These are phyloP conservation scores for Quercus glauca DNA, from an alignment of 306 rosid species.

Conservation along the genomic window DNA sequence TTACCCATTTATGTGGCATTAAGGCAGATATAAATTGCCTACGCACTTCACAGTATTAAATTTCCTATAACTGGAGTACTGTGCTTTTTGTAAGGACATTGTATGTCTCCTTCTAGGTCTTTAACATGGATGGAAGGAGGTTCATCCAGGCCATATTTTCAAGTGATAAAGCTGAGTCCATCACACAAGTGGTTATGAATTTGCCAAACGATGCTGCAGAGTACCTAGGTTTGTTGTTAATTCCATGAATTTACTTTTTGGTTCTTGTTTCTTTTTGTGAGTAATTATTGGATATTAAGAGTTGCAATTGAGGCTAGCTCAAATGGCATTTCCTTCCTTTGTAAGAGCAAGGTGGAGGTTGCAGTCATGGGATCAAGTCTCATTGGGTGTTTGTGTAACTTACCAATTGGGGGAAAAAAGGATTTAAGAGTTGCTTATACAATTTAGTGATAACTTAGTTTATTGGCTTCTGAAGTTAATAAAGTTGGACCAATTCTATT, in stretches of 20 bases:
- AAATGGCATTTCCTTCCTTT: no score
- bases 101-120: constrained; percentile 51
- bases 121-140: constrained; percentile 97
- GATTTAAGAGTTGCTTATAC: neutral
- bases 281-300: neutral
- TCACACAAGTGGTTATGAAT: constrained; percentile 95
- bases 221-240: constrained; percentile 59
- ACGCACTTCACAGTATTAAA: constrained; percentile 1
- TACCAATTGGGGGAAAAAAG: no score
- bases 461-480: neutral
- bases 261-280: constrained; percentile 1
- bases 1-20: constrained; percentile 12
- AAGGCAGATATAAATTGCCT: constrained; percentile 28
- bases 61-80: constrained; percentile 14
- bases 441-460: neutral
- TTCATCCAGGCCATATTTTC: constrained; percentile 75
- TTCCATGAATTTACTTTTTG: neutral
- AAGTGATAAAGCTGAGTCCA: constrained; percentile 69
- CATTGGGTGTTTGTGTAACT: no score
- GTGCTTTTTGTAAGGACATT: constrained; percentile 11
- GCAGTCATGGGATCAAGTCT: no score
- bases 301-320: no score
- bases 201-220: constrained; percentile 90
- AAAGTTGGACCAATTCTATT: neutral
- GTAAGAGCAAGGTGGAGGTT: no score